Evolutionary conservation across 2,329 filamentous ascomycete genomes (phyloP).

Genomic region (Nothophoma quercina): DNA sequence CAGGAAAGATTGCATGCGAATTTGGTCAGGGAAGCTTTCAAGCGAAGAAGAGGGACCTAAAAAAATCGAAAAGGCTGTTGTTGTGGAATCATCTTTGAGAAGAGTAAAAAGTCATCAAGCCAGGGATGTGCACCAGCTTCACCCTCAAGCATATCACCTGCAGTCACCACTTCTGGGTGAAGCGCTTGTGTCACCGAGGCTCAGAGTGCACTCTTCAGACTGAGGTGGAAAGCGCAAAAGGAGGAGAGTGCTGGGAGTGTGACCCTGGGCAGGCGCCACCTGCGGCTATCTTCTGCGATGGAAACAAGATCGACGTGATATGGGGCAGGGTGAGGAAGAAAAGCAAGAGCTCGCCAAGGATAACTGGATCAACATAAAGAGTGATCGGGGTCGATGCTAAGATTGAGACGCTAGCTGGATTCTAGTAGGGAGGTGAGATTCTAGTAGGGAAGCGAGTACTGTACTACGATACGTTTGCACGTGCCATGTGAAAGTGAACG

Average conservation of each 20-base stretch:
- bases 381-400: background rate
- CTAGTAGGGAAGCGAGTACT: too few species aligned
- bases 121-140: constrained; percentile 33
- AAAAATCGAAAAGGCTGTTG: background rate
- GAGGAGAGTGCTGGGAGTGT: constrained; percentile 35
- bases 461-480: too few species aligned
- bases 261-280: constrained; percentile 33
- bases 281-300: constrained; percentile 26
- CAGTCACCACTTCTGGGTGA: constrained; percentile 29
- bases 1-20: constrained; percentile 2
- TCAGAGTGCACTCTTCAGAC: constrained; percentile 23
- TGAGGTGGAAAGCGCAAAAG: constrained; percentile 26
- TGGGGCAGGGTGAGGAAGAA: constrained; percentile 24
- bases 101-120: background rate
- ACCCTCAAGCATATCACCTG: constrained; percentile 31
- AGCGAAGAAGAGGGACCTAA: background rate
- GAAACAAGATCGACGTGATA: constrained; percentile 22
- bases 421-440: too few species aligned
- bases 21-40: background rate
- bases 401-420: background rate
- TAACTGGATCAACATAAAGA: background rate
- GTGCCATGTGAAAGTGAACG: too few species aligned
- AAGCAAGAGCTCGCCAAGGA: constrained; percentile 3
- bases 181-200: constrained; percentile 27
- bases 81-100: background rate